Conservation (phyloP, 2,329 filamentous ascomycete species). For the Diaporthe nobilis region DNA sequence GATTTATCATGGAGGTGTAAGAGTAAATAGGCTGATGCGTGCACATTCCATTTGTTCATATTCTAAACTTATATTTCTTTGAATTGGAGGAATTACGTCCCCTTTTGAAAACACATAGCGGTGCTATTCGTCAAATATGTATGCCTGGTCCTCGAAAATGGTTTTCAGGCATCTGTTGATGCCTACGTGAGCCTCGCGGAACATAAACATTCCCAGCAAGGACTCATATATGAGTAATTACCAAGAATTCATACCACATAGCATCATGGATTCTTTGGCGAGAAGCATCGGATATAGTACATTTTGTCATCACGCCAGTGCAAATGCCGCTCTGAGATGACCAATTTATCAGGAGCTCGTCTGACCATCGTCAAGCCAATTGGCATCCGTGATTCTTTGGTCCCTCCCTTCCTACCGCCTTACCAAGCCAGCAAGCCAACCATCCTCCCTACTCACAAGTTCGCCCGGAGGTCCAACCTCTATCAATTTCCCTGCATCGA, state of each 20-base stretch:
- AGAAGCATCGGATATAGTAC: too few relatives aligned
- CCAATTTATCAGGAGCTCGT: not conserved
- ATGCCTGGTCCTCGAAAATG: not conserved
- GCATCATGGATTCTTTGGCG: too few relatives aligned
- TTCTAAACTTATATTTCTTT: not conserved
- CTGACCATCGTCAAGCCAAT: not conserved
- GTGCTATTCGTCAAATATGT: not conserved
- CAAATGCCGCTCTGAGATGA: not conserved
- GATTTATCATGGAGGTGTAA: not conserved
- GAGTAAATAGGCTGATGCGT: not conserved
- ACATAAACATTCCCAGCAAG: not conserved
- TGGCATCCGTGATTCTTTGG: not conserved
- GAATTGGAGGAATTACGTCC: not conserved
- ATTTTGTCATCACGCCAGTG: too few relatives aligned
- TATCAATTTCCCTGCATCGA: not conserved
- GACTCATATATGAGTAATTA: too few relatives aligned
- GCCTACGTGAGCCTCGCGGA: not conserved
- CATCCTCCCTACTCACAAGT: not conserved
- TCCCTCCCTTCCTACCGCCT: not conserved
- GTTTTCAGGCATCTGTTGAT: not conserved
- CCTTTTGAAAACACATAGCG: not conserved
- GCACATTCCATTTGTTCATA: not conserved
- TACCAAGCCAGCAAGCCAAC: not conserved
- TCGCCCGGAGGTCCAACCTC: not conserved
- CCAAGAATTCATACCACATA: not conserved